phyloP scores from a whole-genome alignment of 495 filamentous ascomycete species.

The Apiosordaria backusii region DNA sequence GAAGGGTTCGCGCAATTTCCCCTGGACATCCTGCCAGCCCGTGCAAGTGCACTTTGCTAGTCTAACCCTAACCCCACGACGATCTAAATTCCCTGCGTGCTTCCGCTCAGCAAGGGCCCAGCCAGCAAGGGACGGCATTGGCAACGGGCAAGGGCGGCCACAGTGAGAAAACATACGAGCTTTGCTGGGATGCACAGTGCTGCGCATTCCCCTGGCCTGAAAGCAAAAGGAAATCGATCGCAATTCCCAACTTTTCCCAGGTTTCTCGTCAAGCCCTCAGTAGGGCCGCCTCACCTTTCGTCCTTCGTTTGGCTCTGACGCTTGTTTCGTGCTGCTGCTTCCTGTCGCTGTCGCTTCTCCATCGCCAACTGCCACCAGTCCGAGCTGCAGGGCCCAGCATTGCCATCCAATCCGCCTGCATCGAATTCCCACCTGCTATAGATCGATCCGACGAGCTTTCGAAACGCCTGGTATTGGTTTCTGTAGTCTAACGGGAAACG shows the following conservation, averaged over 20 bases:
- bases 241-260: neutral
- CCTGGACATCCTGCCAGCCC: neutral
- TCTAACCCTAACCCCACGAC: conserved; percentile 10
- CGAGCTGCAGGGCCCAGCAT: neutral
- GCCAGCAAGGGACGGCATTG: no score
- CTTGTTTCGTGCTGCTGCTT: neutral
- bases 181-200: neutral
- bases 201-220: neutral
- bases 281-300: neutral
- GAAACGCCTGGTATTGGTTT: conserved; percentile 17
- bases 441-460: conserved; percentile 1
- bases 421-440: conserved; percentile 3
- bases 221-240: neutral
- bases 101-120: neutral
- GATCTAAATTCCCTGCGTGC: neutral
- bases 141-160: neutral
- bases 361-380: neutral
- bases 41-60: conserved; percentile 3
- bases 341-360: neutral
- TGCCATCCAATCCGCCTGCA: conserved; percentile 1
- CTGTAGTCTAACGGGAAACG: conserved; percentile 15
- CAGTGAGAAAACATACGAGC: neutral
- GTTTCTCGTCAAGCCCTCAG: neutral
- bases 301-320: conserved; percentile 16
- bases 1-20: conserved; percentile 8